Evolutionary conservation across 108 stramenopile genomes (phyloP).

Genomic region (Cylindrotheca fusiformis): DNA sequence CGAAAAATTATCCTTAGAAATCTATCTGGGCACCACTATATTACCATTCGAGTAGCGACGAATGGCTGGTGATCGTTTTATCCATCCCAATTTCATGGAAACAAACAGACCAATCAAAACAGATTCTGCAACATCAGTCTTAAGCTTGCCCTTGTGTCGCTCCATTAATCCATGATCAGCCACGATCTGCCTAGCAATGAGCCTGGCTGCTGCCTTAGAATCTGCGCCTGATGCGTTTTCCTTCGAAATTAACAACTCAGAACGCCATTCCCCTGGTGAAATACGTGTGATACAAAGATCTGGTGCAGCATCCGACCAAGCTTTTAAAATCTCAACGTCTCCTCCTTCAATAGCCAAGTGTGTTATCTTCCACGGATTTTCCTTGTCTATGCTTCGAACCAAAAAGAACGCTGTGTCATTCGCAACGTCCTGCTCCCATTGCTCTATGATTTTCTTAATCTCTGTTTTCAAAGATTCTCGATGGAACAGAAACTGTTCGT

Average conservation of each 20-base stretch:
- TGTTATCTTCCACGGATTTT: slow-evolving; percentile 13
- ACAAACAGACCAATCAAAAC: slow-evolving; percentile 38
- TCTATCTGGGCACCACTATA: slow-evolving; percentile 32
- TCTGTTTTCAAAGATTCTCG: slow-evolving; percentile 7
- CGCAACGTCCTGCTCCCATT: slow-evolving; percentile 26
- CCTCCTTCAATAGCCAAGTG: slow-evolving; percentile 51
- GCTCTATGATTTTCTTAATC: slow-evolving; percentile 5
- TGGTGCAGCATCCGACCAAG: slow-evolving; percentile 26
- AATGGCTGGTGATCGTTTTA: slow-evolving; percentile 18
- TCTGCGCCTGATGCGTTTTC: slow-evolving; percentile 20
- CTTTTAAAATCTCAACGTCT: slow-evolving; percentile 18
- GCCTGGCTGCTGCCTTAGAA: slow-evolving; percentile 42
- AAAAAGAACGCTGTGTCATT: neutral
- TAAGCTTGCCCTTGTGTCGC: slow-evolving; percentile 30
- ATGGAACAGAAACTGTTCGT: slow-evolving; percentile 35
- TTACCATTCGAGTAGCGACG: slow-evolving; percentile 43
- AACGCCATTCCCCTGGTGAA: slow-evolving; percentile 47
- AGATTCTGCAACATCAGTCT: slow-evolving; percentile 47
- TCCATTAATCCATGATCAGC: slow-evolving; percentile 16
- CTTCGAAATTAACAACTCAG: slow-evolving; percentile 28
- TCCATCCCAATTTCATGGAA: slow-evolving; percentile 38
- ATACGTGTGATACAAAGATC: slow-evolving; percentile 24
- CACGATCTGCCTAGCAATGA: slow-evolving; percentile 48
- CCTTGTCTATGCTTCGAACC: neutral
- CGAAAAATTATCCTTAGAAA: no score